Base-by-base conservation (phyloP, 306 rosid species). In the Lablab purpureus region DNA sequence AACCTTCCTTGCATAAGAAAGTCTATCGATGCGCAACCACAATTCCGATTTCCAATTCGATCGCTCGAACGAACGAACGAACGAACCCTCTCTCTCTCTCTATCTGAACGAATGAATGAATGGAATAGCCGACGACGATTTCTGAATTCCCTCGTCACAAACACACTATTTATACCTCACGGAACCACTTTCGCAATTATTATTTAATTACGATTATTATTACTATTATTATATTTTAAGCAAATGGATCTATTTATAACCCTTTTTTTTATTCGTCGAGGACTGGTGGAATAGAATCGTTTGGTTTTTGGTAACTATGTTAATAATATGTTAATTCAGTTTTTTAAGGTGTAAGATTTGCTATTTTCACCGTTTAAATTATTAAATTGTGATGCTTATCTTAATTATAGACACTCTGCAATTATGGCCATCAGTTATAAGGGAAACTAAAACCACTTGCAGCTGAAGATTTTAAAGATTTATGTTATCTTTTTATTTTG, bases 1-100 rank as follows among this genome's bases (percentile, higher is more conserved):
- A 73, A 27, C 43, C 84, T 45, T 55, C 67, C 69, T 81, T 70
- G 91, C 90, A 87, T 84, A 63, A 73, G 82, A 67, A 10, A 55
- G 9, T 50, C 19, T 7, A 23, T 79, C 67, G 11, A 56, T 22
- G 28, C 65, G 21, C 21, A 45, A 32, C 1, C 52, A n/a, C 19
- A 6, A 59, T 27, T 28, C 21, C 12, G 45, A 37, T 65, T 65
- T 59, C 21, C 12, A 13, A 37, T 37, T 65, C 56, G 21, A 41
- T 66, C 17, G 45, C 13, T 10, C 11, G 0, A 0, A 34, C 40
- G 28, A 25, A 3, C 28, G 17, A 11, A 11, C 49, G 49, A 41
- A 11, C 49, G 11, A 5, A 19, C 50, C 12, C 60, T 73, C 52
- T 37, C 74, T n/a, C 51, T 73, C 30, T 23, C 73, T 68, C 49